phyloP scores from a whole-genome alignment of 495 filamentous ascomycete genomes.

The Astrocystis sublimbata region DNA sequence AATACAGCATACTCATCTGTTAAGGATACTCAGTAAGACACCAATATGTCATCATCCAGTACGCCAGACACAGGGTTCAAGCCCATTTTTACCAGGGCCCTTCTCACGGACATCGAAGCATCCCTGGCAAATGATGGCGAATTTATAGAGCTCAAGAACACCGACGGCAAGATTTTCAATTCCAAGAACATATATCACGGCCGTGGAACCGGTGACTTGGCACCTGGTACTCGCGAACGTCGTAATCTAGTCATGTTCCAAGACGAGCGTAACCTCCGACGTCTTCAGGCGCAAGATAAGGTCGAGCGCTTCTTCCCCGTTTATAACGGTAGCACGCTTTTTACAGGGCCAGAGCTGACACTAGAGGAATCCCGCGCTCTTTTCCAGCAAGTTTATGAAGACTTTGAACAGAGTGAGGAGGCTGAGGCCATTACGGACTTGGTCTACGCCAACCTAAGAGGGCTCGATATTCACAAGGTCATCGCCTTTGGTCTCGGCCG shows the following conservation, averaged over 20 bases:
- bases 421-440: not conserved
- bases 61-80: not conserved
- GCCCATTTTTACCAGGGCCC: not conserved
- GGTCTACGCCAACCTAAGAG: not conserved
- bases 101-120: not conserved
- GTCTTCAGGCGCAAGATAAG: not conserved
- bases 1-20: not conserved
- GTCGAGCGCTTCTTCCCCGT: not conserved
- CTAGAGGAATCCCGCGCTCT: not conserved
- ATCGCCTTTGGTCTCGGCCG: conserved; percentile 4
- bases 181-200: not conserved
- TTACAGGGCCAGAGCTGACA: not conserved
- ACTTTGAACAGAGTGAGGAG: not conserved
- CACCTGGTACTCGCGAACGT: not conserved
- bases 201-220: not conserved
- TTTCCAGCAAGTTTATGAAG: not conserved
- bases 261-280: not conserved
- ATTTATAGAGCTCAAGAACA: not conserved
- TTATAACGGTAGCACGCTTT: not conserved
- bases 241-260: not conserved
- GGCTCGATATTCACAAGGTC: not conserved
- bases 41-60: not conserved
- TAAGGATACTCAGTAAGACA: not conserved
- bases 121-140: not conserved
- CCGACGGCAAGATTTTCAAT: not conserved